Conservation (phyloP, 805 yeast species). For the Helenozyma baotianmanensis region DNA sequence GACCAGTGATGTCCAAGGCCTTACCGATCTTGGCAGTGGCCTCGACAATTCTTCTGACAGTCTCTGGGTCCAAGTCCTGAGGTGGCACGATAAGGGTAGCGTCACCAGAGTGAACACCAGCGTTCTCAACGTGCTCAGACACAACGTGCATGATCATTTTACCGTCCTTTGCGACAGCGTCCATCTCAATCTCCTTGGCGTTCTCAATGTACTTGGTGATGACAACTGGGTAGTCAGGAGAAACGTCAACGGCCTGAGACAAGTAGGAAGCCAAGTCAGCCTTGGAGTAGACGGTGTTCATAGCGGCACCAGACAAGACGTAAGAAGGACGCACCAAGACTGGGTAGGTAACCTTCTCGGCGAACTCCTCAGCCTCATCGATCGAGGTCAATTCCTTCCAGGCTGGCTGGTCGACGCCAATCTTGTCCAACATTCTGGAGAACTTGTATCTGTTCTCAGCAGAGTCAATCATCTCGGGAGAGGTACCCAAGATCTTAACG, state of each 20-base stretch:
- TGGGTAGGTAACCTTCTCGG: constrained; percentile 87
- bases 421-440: constrained; percentile 92
- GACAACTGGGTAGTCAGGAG: constrained; percentile 97
- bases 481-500: constrained; percentile 92
- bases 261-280: constrained; percentile 85
- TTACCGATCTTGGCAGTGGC: constrained; percentile 95
- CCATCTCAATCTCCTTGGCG: constrained; percentile 98
- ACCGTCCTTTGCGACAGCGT: constrained; percentile 95
- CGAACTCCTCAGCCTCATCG: constrained; percentile 88
- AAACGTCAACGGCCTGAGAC: constrained; percentile 93
- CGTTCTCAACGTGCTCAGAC: constrained; percentile 97
- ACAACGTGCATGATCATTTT: constrained; percentile 94
- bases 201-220: constrained; percentile 94
- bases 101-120: constrained; percentile 99
- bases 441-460: constrained; percentile 98
- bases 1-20: constrained; percentile 95
- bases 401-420: constrained; percentile 98
- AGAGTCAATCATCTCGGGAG: constrained; percentile 97
- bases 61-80: constrained; percentile 88
- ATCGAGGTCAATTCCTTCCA: constrained; percentile 96
- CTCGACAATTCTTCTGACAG: constrained; percentile 84
- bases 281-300: constrained; percentile 91
- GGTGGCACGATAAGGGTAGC: constrained; percentile 97
- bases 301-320: constrained; percentile 97
- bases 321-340: constrained; percentile 97